Evolutionary conservation across 2,329 filamentous ascomycete species (phyloP), one percentile per base, ranked within the genome.

Genomic region (Neospermospora avenae): DNA sequence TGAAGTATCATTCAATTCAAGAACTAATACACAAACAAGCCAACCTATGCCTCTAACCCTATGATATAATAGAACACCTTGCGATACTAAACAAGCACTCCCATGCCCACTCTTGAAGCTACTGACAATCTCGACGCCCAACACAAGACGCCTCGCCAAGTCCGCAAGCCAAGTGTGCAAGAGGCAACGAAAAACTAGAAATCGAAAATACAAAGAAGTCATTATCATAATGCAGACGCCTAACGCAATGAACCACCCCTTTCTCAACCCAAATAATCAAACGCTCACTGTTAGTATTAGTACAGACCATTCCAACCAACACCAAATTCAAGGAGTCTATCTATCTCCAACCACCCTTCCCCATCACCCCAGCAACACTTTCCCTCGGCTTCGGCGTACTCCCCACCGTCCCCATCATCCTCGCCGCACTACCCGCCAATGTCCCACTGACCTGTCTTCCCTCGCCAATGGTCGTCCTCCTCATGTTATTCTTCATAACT

Each of bases 401-500:
- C 2, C 68, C 66, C 16, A 67, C 48, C 16, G 62, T 68, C 8
- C 67, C 65, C 22, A 59, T 63, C 24, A 71, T 49, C 57, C 71
- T 60, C 4, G 68, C 58, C 34, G 65, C 63, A 8, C 60, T 62
- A 20, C 61, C 57, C 22, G 64, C 54, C 48, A 68, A 58, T 34
- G 51, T 62, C 8, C 63, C 69, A 45, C 68, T 70, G 22, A 67
- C 61, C n/a, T 67, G 64, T 56, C 70, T 59, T 4, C 64, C 63
- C 3, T 68, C 67, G 24, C 67, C 69, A 51, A 72, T 67, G 0
- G 71, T 73, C 4, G 69, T 71, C 2, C 71, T 63, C 18, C 72
- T 65, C n/a, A 58, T 63, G 44, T 62, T 37, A n/a, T 55, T 65
- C 71, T 88, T 88, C 67, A 81, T 78, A 28, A 88, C 78, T 1